These are phyloP conservation scores for Rhodotorula sp. DNA, from an alignment of 1,284 basidiomycete genomes.

Conservation along the genomic window DNA sequence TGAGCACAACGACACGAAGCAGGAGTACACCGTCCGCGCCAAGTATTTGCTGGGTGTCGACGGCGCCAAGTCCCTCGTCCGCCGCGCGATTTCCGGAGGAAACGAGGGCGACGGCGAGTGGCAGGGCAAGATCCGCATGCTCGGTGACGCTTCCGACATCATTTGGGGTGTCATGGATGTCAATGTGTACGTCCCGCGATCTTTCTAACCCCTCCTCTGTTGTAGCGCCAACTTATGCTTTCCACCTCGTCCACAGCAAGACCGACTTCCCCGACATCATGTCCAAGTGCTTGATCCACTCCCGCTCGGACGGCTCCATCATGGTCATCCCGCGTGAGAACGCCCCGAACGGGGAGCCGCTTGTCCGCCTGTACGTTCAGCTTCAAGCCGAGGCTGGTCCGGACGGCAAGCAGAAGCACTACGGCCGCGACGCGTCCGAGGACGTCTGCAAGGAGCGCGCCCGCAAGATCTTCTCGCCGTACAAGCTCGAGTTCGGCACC, in stretches of 20 bases:
- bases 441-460: slow-evolving; percentile 50
- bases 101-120: slow-evolving; percentile 43
- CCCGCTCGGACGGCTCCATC: slow-evolving; percentile 45
- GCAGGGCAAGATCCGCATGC: slow-evolving; percentile 47
- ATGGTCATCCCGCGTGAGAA: slow-evolving; percentile 48
- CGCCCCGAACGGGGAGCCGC: slow-evolving; percentile 11
- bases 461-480: slow-evolving; percentile 52
- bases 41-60: slow-evolving; percentile 52
- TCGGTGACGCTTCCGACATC: slow-evolving; percentile 50
- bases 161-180: slow-evolving; percentile 47
- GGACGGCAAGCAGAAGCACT: slow-evolving; percentile 36
- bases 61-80: slow-evolving; percentile 49
- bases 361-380: slow-evolving; percentile 48
- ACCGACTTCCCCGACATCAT: slow-evolving; percentile 45
- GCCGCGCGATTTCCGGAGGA: slow-evolving; percentile 47
- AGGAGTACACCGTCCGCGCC: slow-evolving; percentile 44
- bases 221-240: background rate
- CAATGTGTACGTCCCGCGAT: slow-evolving; percentile 17
- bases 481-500: slow-evolving; percentile 50
- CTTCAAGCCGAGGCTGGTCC: slow-evolving; percentile 40
- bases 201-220: background rate
- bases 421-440: slow-evolving; percentile 47
- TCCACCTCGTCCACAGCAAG: slow-evolving; percentile 15
- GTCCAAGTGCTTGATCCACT: slow-evolving; percentile 46
- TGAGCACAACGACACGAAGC: slow-evolving; percentile 31